phyloP scores from a whole-genome alignment of 2,329 filamentous ascomycete species.

The Epichloe elymi region DNA sequence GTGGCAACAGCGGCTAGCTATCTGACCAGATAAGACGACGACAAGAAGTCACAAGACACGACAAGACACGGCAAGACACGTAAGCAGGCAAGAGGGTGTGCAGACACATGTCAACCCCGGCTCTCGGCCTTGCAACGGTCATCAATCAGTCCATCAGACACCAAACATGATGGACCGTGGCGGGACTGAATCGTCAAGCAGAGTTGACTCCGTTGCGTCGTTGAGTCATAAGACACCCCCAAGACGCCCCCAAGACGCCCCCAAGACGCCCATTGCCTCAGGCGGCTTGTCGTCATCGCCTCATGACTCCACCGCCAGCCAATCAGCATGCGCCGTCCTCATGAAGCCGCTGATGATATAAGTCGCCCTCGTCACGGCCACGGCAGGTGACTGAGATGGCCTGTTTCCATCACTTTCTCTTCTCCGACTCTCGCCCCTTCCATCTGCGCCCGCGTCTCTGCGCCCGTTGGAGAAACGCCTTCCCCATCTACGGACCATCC shows the following conservation, averaged over 20 bases:
- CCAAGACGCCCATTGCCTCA: background rate
- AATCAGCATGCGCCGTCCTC: constrained; percentile 7
- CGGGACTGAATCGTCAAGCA: too few species aligned
- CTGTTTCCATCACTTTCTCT: background rate
- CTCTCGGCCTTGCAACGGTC: too few species aligned
- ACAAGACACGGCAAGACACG: too few species aligned
- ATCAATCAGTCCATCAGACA: too few species aligned
- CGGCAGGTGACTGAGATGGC: background rate
- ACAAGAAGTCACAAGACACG: too few species aligned
- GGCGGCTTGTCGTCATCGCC: background rate
- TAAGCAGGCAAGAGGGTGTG: too few species aligned
- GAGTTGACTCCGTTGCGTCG: too few species aligned
- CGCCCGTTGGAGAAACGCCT: background rate
- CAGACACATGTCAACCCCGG: too few species aligned
- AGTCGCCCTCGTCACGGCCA: constrained; percentile 1
- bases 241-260: background rate
- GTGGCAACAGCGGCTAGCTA: too few species aligned
- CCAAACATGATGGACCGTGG: too few species aligned
- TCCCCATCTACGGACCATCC: background rate
- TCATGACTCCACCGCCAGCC: constrained; percentile 12
- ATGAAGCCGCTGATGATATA: background rate
- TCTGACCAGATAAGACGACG: too few species aligned
- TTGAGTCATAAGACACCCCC: background rate
- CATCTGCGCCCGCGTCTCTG: background rate
- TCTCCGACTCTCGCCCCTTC: background rate